phyloP scores from a whole-genome alignment of 257 asterid species.

The Penstemon eatonii region DNA sequence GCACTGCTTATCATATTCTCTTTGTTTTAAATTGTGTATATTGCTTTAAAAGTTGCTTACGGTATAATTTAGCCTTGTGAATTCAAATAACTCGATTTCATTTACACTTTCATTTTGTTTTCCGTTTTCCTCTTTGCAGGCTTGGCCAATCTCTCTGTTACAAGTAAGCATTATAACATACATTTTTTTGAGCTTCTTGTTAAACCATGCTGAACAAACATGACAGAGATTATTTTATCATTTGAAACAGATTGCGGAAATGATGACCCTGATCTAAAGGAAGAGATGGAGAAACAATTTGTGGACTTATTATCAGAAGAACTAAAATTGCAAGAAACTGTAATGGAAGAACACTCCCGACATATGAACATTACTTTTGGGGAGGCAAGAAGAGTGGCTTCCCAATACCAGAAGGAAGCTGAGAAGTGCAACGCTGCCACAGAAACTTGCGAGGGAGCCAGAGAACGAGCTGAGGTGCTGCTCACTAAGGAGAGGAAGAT shows the following conservation, averaged over 20 bases:
- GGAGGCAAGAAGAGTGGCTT: slow-evolving; percentile 81
- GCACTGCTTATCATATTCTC: not conserved
- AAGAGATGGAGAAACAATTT: slow-evolving; percentile 89
- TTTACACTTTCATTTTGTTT: slow-evolving; percentile 25
- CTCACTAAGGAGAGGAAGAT: slow-evolving; percentile 73
- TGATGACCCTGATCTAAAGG: slow-evolving; percentile 90
- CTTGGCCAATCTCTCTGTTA: slow-evolving; percentile 76
- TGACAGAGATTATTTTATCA: slow-evolving; percentile 12
- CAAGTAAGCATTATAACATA: slow-evolving; percentile 42
- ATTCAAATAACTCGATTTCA: slow-evolving; percentile 5
- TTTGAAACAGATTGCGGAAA: slow-evolving; percentile 74
- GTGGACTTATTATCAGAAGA: slow-evolving; percentile 89
- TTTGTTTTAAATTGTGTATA: not conserved
- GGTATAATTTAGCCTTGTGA: not conserved
- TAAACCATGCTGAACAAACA: no score
- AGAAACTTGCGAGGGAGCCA: slow-evolving; percentile 91
- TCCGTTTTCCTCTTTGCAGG: slow-evolving; percentile 53
- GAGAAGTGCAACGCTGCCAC: slow-evolving; percentile 89
- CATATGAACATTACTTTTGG: slow-evolving; percentile 82
- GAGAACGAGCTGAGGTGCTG: slow-evolving; percentile 72
- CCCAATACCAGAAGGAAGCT: slow-evolving; percentile 82
- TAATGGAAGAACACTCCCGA: slow-evolving; percentile 59
- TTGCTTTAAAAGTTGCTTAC: not conserved
- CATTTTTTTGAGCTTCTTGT: no score
- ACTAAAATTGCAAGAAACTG: slow-evolving; percentile 75